Conservation (phyloP, 257 asterid species). For the Paulownia fortunei region DNA sequence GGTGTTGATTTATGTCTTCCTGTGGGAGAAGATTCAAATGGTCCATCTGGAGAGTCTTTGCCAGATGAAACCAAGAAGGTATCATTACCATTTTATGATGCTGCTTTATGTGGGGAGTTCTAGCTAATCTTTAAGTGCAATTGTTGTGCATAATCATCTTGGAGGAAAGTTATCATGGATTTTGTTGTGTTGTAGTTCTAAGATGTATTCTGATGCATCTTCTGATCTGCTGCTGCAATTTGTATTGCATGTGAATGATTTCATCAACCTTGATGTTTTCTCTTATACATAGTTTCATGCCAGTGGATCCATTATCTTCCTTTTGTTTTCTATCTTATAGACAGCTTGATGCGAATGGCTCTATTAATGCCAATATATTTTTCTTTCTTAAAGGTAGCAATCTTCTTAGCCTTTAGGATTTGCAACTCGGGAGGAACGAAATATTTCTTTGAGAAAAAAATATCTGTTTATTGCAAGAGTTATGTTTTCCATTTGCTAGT, state of each 20-base stretch:
- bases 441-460: too few species aligned
- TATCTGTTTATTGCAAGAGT: too few species aligned
- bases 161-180: neutral
- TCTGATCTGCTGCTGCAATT: neutral
- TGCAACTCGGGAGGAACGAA: too few species aligned
- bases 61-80: slow-evolving; percentile 60
- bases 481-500: too few species aligned
- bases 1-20: slow-evolving; percentile 40
- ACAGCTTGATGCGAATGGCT: neutral
- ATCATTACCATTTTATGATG: slow-evolving; percentile 18
- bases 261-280: neutral
- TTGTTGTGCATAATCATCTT: neutral
- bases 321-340: slow-evolving; percentile 6
- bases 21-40: slow-evolving; percentile 52
- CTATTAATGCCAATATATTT: neutral
- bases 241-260: neutral
- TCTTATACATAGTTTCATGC: neutral
- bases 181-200: neutral
- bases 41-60: slow-evolving; percentile 39
- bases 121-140: neutral
- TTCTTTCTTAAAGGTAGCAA: neutral
- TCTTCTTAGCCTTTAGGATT: too few species aligned
- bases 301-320: neutral
- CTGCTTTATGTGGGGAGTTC: slow-evolving; percentile 5
- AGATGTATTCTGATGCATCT: neutral